These are phyloP conservation scores for Lyophyllum semitale DNA, from an alignment of 768 basidiomycete species.

Conservation along the genomic window DNA sequence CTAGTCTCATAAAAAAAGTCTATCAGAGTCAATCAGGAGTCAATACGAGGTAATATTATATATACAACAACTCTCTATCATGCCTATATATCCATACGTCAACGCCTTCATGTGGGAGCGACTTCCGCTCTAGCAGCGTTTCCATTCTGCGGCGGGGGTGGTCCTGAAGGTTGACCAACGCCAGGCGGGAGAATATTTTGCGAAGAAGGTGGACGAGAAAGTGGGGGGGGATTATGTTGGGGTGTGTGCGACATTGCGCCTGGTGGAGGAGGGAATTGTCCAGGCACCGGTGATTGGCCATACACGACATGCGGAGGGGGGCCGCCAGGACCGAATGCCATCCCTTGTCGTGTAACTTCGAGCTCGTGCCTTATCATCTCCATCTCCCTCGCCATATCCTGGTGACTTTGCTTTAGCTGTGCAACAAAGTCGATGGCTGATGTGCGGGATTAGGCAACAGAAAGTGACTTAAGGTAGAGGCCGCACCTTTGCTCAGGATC, in stretches of 20 bases:
- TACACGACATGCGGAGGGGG: slow-evolving; percentile 53
- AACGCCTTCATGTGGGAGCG: slow-evolving; percentile 33
- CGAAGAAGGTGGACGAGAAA: slow-evolving; percentile 62
- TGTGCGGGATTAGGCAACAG: slow-evolving; percentile 5
- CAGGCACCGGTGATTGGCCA: slow-evolving; percentile 44
- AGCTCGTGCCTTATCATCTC: slow-evolving; percentile 79
- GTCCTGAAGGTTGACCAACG: slow-evolving; percentile 27
- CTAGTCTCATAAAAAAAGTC: neutral
- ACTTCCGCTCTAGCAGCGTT: slow-evolving; percentile 44
- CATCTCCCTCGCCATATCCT: slow-evolving; percentile 78
- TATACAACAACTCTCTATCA: slow-evolving; percentile 7
- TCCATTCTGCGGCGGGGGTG: slow-evolving; percentile 41
- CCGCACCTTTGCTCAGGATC: slow-evolving; percentile 90
- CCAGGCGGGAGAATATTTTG: slow-evolving; percentile 56
- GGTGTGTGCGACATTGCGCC: slow-evolving; percentile 44
- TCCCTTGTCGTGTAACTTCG: slow-evolving; percentile 62
- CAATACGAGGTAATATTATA: slow-evolving; percentile 9
- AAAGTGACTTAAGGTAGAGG: slow-evolving; percentile 5
- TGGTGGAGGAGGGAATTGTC: slow-evolving; percentile 46
- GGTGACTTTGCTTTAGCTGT: slow-evolving; percentile 74
- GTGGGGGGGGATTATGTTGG: slow-evolving; percentile 32
- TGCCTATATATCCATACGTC: slow-evolving; percentile 12
- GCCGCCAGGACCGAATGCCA: slow-evolving; percentile 50
- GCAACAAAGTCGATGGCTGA: slow-evolving; percentile 87
- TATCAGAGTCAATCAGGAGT: too few species aligned